These are phyloP conservation scores for Fallopia convolvulus DNA, from an alignment of 148 eudicot species.

Conservation along the genomic window DNA sequence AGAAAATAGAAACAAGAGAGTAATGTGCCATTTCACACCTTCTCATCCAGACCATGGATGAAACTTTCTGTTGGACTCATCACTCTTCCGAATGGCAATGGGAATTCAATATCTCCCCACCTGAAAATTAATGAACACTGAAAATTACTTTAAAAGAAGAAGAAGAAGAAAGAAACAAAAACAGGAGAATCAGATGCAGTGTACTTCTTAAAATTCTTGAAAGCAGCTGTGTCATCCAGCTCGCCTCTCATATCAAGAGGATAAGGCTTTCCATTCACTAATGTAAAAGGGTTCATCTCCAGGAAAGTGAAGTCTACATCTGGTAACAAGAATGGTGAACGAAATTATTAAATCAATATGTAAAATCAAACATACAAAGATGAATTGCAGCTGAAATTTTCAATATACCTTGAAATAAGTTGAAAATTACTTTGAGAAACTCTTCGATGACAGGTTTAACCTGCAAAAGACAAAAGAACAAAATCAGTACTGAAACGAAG, in stretches of 20 bases:
- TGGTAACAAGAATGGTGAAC: conserved; percentile 13
- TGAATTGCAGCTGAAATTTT: not conserved
- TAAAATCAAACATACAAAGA: not conserved
- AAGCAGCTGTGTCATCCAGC: conserved; percentile 91
- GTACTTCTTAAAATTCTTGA: conserved; percentile 46
- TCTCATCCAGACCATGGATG: conserved; percentile 88
- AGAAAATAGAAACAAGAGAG: not conserved
- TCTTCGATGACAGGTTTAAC: conserved; percentile 77
- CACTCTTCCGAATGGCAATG: conserved; percentile 98
- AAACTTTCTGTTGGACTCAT: conserved; percentile 92
- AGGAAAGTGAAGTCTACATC: conserved; percentile 95
- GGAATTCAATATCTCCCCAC: conserved; percentile 91
- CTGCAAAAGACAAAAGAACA: conserved; percentile 24
- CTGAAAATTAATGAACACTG: conserved; percentile 22
- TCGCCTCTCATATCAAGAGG: conserved; percentile 99
- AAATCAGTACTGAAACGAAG: not conserved
- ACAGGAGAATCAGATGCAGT: not conserved
- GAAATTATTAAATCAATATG: not conserved
- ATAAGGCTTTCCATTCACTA: conserved; percentile 91
- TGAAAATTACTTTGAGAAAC: conserved; percentile 57
- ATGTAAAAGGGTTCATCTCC: conserved; percentile 96
- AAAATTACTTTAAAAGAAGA: not conserved
- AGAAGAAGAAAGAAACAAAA: not conserved
- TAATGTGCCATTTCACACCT: conserved; percentile 36
- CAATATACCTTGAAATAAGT: conserved; percentile 61